Conservation (phyloP, 345 rosid species). For the Brassica juncea region DNA sequence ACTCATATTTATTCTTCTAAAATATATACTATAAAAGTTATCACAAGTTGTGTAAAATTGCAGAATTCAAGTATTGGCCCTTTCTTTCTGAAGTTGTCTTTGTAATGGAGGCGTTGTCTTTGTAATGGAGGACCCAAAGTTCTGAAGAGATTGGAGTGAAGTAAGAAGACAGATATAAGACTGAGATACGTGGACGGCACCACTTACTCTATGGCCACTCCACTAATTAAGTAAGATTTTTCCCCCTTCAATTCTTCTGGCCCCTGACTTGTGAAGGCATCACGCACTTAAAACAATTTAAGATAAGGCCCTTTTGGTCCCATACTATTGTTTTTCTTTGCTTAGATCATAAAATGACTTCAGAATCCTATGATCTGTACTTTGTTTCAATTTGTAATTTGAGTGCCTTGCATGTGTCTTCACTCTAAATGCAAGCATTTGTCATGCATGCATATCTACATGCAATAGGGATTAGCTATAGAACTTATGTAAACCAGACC, state of each 20-base stretch:
- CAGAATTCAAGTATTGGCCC: not conserved
- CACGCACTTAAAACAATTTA: no score
- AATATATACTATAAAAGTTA: not conserved
- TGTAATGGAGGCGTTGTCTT: conserved; percentile 37
- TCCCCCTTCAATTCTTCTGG: conserved; percentile 19
- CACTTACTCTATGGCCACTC: conserved; percentile 29
- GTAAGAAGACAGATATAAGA: conserved; percentile 40
- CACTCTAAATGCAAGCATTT: not conserved
- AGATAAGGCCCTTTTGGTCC: conserved; percentile 20
- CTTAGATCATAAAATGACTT: conserved; percentile 27
- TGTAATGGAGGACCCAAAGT: conserved; percentile 41
- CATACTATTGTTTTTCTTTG: not conserved
- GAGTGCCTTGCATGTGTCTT: conserved; percentile 23
- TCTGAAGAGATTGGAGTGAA: conserved; percentile 49
- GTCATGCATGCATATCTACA: not conserved
- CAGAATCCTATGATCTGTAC: conserved; percentile 28
- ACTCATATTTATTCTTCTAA: not conserved
- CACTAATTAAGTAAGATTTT: conserved; percentile 9
- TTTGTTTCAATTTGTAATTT: conserved; percentile 9
- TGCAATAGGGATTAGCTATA: not conserved
- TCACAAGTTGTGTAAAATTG: conserved; percentile 2
- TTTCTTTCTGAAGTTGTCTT: conserved; percentile 18
- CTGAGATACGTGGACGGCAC: conserved; percentile 63
- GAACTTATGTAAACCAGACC: not conserved
- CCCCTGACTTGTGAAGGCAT: not conserved